Evolutionary conservation across 148 eudicot species (phyloP).

Genomic region (Diospyros kaki): DNA sequence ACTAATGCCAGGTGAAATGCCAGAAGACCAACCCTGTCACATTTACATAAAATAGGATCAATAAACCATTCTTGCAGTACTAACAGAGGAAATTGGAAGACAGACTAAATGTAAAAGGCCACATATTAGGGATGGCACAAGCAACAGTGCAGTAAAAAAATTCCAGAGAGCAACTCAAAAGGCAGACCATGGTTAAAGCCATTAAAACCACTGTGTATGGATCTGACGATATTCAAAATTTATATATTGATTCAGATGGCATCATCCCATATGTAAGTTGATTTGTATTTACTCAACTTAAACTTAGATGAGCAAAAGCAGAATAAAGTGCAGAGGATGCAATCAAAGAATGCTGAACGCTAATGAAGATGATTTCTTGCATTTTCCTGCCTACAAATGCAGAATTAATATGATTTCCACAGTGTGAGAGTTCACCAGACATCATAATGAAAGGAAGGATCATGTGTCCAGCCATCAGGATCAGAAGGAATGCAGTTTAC

Average conservation of each 20-base stretch:
- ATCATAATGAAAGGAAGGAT: neutral
- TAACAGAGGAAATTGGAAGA: neutral
- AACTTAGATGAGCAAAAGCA: neutral
- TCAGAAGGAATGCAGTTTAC: neutral
- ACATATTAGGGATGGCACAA: neutral
- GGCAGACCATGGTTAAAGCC: neutral
- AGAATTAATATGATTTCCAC: neutral
- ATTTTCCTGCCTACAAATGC: neutral
- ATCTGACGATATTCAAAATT: neutral
- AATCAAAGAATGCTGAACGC: neutral
- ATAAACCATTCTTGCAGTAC: neutral
- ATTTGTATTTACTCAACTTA: neutral
- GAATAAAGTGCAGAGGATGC: neutral
- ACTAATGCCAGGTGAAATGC: conserved; percentile 75
- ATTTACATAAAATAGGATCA: conserved; percentile 7
- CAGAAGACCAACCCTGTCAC: conserved; percentile 72
- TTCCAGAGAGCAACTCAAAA: neutral
- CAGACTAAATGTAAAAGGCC: neutral
- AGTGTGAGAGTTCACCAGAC: neutral
- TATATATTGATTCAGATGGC: neutral
- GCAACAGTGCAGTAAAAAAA: neutral
- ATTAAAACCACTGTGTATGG: neutral
- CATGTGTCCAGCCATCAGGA: neutral
- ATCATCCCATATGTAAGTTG: too few relatives aligned
- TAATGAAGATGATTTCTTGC: neutral